These are phyloP conservation scores for Neofusicoccum umdonicola DNA, from an alignment of 2,329 filamentous ascomycete genomes.

Conservation along the genomic window DNA sequence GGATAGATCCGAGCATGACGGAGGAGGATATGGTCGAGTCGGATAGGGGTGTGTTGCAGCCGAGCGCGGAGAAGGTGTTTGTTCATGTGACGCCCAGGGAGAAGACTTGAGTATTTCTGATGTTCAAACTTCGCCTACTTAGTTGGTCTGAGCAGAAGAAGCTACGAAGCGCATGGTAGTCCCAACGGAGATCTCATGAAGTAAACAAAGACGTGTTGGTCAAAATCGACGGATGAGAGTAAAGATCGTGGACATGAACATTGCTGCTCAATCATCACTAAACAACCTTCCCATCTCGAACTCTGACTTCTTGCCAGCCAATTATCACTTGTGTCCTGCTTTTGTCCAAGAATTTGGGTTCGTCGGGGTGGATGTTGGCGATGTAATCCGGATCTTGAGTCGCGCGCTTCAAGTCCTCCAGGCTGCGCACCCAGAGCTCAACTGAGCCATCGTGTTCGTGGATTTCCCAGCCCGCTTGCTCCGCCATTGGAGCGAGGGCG, in stretches of 20 bases:
- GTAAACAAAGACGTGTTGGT: no score
- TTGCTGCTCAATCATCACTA: neutral
- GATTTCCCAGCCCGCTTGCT: neutral
- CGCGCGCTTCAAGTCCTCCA: neutral
- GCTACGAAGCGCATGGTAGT: no score
- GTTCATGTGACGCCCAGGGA: neutral
- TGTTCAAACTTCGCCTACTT: no score
- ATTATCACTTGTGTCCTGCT: neutral
- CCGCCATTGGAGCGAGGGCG: neutral
- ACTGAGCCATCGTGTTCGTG: neutral
- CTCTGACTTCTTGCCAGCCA: conserved; percentile 1
- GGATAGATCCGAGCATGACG: neutral
- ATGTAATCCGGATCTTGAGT: neutral
- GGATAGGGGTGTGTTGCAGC: neutral
- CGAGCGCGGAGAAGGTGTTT: neutral
- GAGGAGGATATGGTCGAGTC: neutral
- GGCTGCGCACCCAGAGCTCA: neutral
- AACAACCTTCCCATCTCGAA: neutral
- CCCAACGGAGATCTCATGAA: no score
- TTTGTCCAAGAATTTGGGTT: neutral
- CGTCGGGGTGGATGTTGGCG: neutral
- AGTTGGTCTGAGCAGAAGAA: no score
- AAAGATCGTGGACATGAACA: no score
- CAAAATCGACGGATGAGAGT: no score
- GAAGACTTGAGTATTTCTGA: neutral